Evolutionary conservation across 139 green algal genomes (phyloP), one percentile per base, ranked within the genome.

Genomic region (Deuterostichococcus epilithicus): DNA sequence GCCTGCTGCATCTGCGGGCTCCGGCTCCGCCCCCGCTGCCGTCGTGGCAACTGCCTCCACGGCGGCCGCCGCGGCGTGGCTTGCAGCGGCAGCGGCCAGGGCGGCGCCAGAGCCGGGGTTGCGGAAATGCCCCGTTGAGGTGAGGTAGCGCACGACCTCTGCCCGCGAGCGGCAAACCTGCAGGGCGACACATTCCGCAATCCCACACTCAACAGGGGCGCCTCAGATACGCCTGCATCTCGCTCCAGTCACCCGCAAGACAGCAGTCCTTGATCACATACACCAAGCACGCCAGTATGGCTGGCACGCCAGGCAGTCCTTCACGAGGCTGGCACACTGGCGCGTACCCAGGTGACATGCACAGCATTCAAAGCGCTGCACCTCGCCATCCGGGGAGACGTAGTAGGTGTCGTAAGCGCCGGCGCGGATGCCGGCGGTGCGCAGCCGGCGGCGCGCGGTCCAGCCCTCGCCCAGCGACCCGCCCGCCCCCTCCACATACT

Each of bases 351-450:
- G 25, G 34, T 8, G 20, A 22, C 68, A 18, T 18, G 20, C 1
- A 8, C 33, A 18, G 68, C 68, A 28, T 63, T 20, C 30, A 44
- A 33, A 30, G 68, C 32, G 28, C 44, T 20, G 59, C 13, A 59
- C 38, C 10, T 73, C 68, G 35, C 68, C 68, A 32, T 32, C 34
- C 23, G 68, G 68, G 35, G 68, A 73, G 35, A 32, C 59, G 68
- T 59, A 73, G 68, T 73, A 73, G 35, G 68, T 52, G 68, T 73
- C 68, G 35, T 34, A 38, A 1, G 33, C 26, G 18, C 37, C 65
- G 65, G 65, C 65, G 28, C 65, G 23, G 32, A 37, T 70, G 32
- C 65, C 65, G 3, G 65, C 5, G 18, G 65, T 39, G 23, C 65
- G 65, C 65, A 39, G 28, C 10, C 68, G 35, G 5, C 28, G 33